Conservation (phyloP, 306 rosid genomes). For the Sechiopsis laciniata region DNA sequence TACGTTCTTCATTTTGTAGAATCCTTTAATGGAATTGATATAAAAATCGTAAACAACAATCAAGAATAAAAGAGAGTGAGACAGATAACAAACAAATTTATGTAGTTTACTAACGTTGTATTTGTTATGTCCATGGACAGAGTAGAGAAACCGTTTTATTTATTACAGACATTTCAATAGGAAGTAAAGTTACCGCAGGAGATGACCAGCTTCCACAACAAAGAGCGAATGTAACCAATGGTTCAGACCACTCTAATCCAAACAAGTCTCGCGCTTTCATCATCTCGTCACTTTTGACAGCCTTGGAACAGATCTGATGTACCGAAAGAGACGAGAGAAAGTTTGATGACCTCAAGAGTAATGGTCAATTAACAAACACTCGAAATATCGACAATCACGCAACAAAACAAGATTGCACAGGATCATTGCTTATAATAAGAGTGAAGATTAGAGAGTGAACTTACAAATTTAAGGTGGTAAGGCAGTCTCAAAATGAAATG, state of each 20-base stretch:
- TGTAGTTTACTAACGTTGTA: no score
- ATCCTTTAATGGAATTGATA: no score
- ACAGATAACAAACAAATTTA: no score
- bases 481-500: slow-evolving; percentile 88
- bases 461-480: slow-evolving; percentile 86
- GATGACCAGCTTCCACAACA: slow-evolving; percentile 98
- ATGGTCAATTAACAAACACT: not conserved
- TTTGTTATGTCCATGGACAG: no score
- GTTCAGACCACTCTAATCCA: slow-evolving; percentile 83
- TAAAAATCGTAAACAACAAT: no score
- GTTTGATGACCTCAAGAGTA: not conserved
- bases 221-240: slow-evolving; percentile 87
- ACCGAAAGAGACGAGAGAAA: slow-evolving; percentile 22
- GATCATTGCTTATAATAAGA: not conserved
- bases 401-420: not conserved
- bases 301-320: slow-evolving; percentile 68
- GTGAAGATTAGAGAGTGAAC: slow-evolving; percentile 23
- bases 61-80: no score
- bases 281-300: slow-evolving; percentile 57
- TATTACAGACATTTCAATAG: no score
- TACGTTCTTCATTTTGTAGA: no score
- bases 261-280: slow-evolving; percentile 57
- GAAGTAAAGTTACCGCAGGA: slow-evolving; percentile 60
- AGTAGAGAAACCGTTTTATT: no score
- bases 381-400: not conserved